phyloP scores from a whole-genome alignment of 2,329 filamentous ascomycete species.

The Raffaelea albimanens region DNA sequence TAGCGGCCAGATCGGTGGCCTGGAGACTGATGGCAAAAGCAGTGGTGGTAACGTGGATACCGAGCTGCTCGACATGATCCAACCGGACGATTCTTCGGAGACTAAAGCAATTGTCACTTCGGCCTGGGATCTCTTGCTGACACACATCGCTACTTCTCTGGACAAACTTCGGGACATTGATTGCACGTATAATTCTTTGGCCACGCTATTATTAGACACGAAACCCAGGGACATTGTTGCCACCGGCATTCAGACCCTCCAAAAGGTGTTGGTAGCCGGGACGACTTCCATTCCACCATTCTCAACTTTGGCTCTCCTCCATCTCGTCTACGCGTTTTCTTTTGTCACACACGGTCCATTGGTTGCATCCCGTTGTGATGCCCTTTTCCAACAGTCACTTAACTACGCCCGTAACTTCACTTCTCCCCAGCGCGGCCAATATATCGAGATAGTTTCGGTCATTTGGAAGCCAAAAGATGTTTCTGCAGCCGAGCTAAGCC shows the following conservation, averaged over 20 bases:
- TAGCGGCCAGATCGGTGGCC: too few species aligned
- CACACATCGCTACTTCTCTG: conserved; percentile 35
- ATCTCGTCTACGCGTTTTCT: conserved; percentile 41
- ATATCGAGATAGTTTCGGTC: conserved; percentile 31
- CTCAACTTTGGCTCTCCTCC: conserved; percentile 40
- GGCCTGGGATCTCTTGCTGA: conserved; percentile 34
- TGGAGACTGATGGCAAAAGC: background rate
- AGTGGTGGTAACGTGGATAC: background rate
- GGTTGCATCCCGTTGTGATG: conserved; percentile 22
- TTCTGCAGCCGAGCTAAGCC: conserved; percentile 19
- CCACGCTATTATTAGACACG: conserved; percentile 29
- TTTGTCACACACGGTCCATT: conserved; percentile 32
- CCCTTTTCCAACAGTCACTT: conserved; percentile 38
- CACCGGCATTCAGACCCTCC: conserved; percentile 32
- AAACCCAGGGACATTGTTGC: conserved; percentile 27
- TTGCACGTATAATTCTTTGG: conserved; percentile 28
- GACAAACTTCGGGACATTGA: conserved; percentile 29
- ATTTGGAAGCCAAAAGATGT: conserved; percentile 39
- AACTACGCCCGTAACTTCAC: conserved; percentile 32
- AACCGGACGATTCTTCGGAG: background rate
- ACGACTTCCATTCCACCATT: conserved; percentile 27
- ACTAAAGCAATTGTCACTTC: conserved; percentile 28
- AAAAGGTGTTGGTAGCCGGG: conserved; percentile 28
- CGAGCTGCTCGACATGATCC: background rate
- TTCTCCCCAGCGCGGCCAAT: conserved; percentile 25